Conservation (phyloP, 306 rosid species). For the Senna siamea region DNA sequence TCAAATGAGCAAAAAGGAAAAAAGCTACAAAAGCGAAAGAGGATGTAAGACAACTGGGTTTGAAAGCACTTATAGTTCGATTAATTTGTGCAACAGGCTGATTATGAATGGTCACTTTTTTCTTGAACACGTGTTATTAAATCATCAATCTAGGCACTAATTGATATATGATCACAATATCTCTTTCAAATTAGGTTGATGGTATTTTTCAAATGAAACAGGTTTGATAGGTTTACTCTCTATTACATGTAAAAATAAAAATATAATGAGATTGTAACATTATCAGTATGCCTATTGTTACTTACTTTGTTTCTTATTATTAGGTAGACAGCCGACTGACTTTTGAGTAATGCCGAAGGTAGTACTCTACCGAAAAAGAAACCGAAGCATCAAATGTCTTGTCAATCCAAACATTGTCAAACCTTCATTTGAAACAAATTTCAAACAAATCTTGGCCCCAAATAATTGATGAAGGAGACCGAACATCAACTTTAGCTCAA, state of each 20-base stretch:
- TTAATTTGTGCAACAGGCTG: not conserved
- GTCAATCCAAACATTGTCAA: no score
- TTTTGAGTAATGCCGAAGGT: constrained; percentile 21
- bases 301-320: constrained; percentile 38
- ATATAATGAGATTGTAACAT: not conserved
- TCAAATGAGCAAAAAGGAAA: constrained; percentile 5
- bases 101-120: not conserved
- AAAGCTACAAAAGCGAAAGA: not conserved
- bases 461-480: no score
- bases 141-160: constrained; percentile 50
- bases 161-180: constrained; percentile 10
- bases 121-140: constrained; percentile 27
- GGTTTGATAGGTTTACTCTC: constrained; percentile 45
- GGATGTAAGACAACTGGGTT: not conserved
- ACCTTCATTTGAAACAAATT: no score
- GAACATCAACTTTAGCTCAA: no score
- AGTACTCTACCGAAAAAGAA: no score
- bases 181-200: constrained; percentile 23
- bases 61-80: no score
- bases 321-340: constrained; percentile 52
- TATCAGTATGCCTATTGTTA: constrained; percentile 6
- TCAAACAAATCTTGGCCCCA: no score
- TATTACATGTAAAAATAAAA: constrained; percentile 1
- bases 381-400: no score
- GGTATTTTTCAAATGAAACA: constrained; percentile 42